A percentile compares a stretch with the other conserved stretches of the same genome.
phyloP scores from a whole-genome alignment of 306 rosid genomes.

The Canavalia ensiformis region DNA sequence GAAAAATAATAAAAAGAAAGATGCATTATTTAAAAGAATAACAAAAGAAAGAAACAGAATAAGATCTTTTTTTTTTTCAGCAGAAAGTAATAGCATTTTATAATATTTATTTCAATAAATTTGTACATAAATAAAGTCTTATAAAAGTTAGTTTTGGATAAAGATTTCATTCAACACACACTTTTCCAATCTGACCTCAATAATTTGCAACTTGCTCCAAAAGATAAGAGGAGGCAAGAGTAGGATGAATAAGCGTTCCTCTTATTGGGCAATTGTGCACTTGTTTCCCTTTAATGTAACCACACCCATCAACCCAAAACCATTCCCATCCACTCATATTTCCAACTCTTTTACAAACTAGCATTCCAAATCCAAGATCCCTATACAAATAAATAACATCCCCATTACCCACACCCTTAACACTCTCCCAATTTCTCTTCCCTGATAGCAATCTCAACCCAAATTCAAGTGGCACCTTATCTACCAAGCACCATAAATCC shows the following conservation, averaged over 20 bases:
- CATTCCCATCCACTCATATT: conserved; percentile 63
- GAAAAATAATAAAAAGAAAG: too few species aligned
- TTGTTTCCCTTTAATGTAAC: conserved; percentile 51
- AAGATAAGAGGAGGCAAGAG: conserved; percentile 55
- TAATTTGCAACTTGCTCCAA: conserved; percentile 20
- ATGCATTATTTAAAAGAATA: too few species aligned
- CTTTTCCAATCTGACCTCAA: background rate
- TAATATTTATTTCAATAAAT: too few species aligned
- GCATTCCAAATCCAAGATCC: conserved; percentile 71
- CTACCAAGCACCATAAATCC: conserved; percentile 60
- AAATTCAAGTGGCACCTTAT: conserved; percentile 66
- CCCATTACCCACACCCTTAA: conserved; percentile 71
- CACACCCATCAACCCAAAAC: conserved; percentile 76
- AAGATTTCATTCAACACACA: background rate
- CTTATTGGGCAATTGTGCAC: conserved; percentile 60
- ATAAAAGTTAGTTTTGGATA: too few species aligned
- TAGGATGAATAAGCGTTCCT: conserved; percentile 74
- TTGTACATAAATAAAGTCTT: background rate
- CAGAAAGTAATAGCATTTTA: background rate
- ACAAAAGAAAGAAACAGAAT: too few species aligned
- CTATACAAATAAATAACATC: conserved; percentile 64
- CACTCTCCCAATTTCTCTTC: conserved; percentile 65
- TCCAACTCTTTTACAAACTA: conserved; percentile 54
- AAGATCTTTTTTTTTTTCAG: too few species aligned
- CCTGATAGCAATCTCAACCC: conserved; percentile 60